These are phyloP conservation scores for Clitoria ternatea DNA, from an alignment of 306 rosid genomes.

Conservation along the genomic window DNA sequence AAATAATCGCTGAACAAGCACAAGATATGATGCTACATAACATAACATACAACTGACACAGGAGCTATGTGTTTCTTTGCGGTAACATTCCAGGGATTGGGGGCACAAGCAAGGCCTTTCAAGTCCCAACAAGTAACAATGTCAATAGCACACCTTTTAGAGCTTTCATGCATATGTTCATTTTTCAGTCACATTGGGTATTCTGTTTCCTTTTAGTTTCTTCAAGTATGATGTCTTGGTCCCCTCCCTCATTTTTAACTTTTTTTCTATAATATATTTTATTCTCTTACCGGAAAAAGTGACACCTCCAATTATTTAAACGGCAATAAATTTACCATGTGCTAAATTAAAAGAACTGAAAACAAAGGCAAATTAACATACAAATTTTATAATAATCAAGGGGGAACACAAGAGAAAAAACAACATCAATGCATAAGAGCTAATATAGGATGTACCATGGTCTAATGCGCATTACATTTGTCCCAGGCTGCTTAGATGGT, in stretches of 20 bases:
- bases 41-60: no score
- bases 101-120: background rate
- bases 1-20: background rate
- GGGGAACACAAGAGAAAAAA: background rate
- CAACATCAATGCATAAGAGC: constrained; percentile 1
- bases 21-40: no score
- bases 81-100: background rate
- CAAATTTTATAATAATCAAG: background rate
- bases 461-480: constrained; percentile 86
- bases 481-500: constrained; percentile 76
- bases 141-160: background rate
- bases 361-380: no score
- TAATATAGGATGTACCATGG: constrained; percentile 50
- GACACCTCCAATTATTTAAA: background rate
- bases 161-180: background rate
- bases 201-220: background rate
- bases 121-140: background rate
- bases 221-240: background rate
- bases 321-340: background rate
- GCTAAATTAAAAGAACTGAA: constrained; percentile 13
- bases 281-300: background rate
- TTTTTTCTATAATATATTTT: background rate
- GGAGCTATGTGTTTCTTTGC: no score
- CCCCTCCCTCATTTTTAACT: constrained; percentile 18
- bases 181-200: background rate